phyloP scores from a whole-genome alignment of 805 yeast species.

The Ogataea pini region DNA sequence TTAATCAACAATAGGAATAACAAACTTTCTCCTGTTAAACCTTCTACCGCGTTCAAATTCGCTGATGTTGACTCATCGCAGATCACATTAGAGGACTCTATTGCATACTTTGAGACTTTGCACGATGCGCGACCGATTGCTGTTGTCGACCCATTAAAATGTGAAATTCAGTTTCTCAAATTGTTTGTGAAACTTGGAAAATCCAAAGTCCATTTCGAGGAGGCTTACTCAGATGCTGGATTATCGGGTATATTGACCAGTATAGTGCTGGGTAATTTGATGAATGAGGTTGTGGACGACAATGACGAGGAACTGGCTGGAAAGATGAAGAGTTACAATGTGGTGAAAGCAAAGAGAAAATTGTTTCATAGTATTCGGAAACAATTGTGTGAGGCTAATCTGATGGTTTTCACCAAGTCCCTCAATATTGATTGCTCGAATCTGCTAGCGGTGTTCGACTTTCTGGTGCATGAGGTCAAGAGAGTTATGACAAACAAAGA shows the following conservation, averaged over 20 bases:
- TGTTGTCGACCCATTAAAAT: constrained; percentile 8
- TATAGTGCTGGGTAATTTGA: constrained; percentile 17
- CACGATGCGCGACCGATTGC: not conserved
- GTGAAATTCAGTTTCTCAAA: constrained; percentile 22
- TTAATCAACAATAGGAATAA: not conserved
- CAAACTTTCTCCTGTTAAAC: not conserved
- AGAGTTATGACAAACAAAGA: constrained; percentile 1
- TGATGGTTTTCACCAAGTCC: constrained; percentile 28
- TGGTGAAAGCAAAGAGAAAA: constrained; percentile 19
- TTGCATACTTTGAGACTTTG: not conserved
- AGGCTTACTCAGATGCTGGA: constrained; percentile 14
- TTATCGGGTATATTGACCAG: constrained; percentile 19
- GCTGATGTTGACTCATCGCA: constrained; percentile 2
- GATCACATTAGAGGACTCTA: not conserved
- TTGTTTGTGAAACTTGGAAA: constrained; percentile 22
- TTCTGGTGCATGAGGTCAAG: constrained; percentile 13
- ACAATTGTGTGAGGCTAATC: constrained; percentile 19
- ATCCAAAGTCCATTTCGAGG: constrained; percentile 21
- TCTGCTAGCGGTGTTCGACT: constrained; percentile 13
- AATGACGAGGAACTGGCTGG: constrained; percentile 13
- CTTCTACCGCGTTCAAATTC: not conserved
- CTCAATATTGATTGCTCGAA: constrained; percentile 21
- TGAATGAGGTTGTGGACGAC: constrained; percentile 17
- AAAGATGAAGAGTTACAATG: constrained; percentile 10
- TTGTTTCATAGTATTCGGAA: constrained; percentile 32